Base-by-base conservation (phyloP, 2,329 filamentous ascomycete genomes). In the Erysiphe pulchra region DNA sequence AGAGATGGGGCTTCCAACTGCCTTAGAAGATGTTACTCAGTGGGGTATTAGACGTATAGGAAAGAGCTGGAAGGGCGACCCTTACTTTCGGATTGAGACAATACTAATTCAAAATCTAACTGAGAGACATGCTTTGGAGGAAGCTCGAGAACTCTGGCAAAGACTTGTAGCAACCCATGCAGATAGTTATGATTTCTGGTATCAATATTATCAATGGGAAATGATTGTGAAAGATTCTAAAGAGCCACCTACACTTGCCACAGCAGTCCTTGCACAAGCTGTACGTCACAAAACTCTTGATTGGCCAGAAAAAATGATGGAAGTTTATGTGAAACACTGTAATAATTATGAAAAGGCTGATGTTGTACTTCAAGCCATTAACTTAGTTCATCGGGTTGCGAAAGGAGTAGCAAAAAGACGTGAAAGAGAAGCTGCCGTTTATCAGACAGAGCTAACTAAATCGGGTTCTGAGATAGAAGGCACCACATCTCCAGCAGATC, bases 101-200 rank as follows among this genome's bases (percentile, higher is more conserved):
- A 92, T 94, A 47, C 79, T 90, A 51, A 87, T 94, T 54, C 85
- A 92, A 57, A 93, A 87, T 57, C 68, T 92, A 43, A 86, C 82
- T 3, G 82, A 93, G 58, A 84, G 83, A 52, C 76, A 76, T 24
- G 78, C 81, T 37, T 65, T 82, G 45, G 73, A 83, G 17, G 77
- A 77, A 47, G 90, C 87, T 2, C 74, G 90, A 36, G 68, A 70
- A 14, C 73, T 80, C 42, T 95, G 83, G 75, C 75, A 80, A 51
- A 71, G 73, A 16, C 67, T 95, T 30, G 59, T 72, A 18, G 64
- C 72, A n/a, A 66, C 70, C 16, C 74, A 84, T 47, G 75, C 76
- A 30, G 73, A 84, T 53, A 86, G 76, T 53, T 85, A 86, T 56
- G 84, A 93, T 54, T 95, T 95, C 59, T 98, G 90, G 90, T 69